phyloP scores from a whole-genome alignment of 768 basidiomycete genomes.

The Hortiboletus flavorubellus region DNA sequence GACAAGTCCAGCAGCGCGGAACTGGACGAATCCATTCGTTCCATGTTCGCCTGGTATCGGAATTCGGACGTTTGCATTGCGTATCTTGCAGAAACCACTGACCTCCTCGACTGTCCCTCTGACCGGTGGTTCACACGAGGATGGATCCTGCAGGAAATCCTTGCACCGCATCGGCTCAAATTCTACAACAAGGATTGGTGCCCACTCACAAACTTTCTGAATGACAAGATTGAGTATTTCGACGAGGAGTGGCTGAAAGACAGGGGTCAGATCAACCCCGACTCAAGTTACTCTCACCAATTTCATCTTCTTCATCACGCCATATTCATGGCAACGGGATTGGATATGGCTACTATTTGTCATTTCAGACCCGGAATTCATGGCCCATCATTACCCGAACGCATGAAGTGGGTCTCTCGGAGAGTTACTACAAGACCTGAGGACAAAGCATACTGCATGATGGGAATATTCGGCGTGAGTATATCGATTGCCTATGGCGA shows the following conservation, averaged over 20 bases:
- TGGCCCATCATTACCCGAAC: background rate
- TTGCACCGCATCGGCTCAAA: background rate
- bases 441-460: background rate
- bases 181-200: background rate
- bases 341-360: background rate
- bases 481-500: background rate
- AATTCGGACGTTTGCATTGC: conserved; percentile 11
- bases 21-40: conserved; percentile 18
- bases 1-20: conserved; percentile 20
- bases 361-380: background rate
- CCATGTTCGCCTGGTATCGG: conserved; percentile 20
- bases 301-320: background rate
- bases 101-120: background rate
- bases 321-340: background rate
- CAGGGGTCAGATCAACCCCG: too few species aligned
- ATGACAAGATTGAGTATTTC: background rate
- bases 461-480: background rate
- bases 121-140: background rate
- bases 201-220: background rate
- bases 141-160: background rate
- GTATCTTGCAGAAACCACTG: background rate
- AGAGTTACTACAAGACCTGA: background rate
- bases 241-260: background rate
- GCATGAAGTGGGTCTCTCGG: background rate
- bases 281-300: background rate